A percentile compares a stretch with the other conserved stretches of the same genome.
Evolutionary conservation across 352 stramenopile species (phyloP).

Genomic region (Pythium diclinum): DNA sequence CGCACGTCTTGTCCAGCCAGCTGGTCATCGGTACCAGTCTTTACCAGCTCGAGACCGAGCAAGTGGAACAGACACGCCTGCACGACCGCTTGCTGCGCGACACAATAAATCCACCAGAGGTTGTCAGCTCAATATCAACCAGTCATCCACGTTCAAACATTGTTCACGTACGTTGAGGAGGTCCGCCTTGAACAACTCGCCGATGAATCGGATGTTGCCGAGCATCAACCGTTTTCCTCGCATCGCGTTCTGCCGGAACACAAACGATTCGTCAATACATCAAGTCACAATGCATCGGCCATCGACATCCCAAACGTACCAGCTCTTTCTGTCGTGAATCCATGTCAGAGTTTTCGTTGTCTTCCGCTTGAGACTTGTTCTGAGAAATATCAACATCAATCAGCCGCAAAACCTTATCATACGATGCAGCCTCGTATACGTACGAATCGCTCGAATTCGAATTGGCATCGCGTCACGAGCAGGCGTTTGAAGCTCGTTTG

Average conservation of each 20-base stretch:
- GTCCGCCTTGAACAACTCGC: constrained; percentile 85
- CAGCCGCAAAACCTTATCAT: not conserved
- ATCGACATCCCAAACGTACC: constrained; percentile 25
- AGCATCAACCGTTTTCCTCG: constrained; percentile 76
- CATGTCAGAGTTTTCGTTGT: constrained; percentile 40
- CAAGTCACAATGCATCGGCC: not conserved
- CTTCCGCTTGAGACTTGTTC: constrained; percentile 40
- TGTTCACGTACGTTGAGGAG: constrained; percentile 58
- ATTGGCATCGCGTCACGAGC: constrained; percentile 72
- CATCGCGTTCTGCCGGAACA: constrained; percentile 38
- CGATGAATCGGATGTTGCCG: constrained; percentile 87
- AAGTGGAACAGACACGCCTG: constrained; percentile 81
- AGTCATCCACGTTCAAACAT: not conserved
- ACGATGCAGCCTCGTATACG: not conserved
- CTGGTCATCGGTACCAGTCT: constrained; percentile 38
- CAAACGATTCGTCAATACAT: not conserved
- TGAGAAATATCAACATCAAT: constrained; percentile 6
- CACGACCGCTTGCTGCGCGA: constrained; percentile 54
- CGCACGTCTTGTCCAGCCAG: constrained; percentile 61
- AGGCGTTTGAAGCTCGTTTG: constrained; percentile 72
- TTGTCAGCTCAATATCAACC: no score
- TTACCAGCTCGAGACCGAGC: constrained; percentile 68
- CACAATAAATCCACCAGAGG: not conserved
- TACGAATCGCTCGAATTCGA: constrained; percentile 81
- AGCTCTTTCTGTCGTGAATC: constrained; percentile 54